Evolutionary conservation across 2,329 filamentous ascomycete species (phyloP), one percentile per base, ranked within the genome.

Genomic region (Colletotrichum sp.): DNA sequence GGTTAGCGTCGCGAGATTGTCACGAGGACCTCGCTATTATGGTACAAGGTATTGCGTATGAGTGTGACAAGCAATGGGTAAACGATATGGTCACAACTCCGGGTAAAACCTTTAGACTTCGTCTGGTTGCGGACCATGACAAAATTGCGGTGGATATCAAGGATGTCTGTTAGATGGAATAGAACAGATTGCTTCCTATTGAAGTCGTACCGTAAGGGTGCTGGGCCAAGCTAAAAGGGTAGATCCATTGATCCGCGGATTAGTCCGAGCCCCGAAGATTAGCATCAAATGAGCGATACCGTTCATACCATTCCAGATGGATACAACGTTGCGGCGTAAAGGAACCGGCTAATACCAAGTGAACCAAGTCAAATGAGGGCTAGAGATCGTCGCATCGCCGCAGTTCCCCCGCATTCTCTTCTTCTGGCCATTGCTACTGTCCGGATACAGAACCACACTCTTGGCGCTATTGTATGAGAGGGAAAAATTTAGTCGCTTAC

Each of bases 1-100:
- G 0, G 6, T 21, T 0, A 13, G 9, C 6, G 0, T 49, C n/a
- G 44, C n/a, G n/a, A 12, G 4, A 49, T 21, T 21, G 3, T 49
- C 9, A 49, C 1, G 18, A 21, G 10, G 9, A 49, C 44, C 18
- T 21, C 18, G 10, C 3, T 21, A 7, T 13, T 49, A 21, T 21
- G 18, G 18, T 62, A 62, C 59, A 21, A 18, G 18, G 10, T 26
- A 0, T 62, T 16, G 9, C 15, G 4, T 32, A 60, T 26, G 26
- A 60, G 9, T 12, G 26, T 32, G 57, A 16, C 15, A 60, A 32
- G 16, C 13, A 32, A 60, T 32, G 16, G 8, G 16, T 10, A 21
- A 21, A 28, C 16, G 6, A n/a, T 18, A 18, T 16, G 13, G 15
- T 32, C 26, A 32, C 16, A 21, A 30, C 57, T 16, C 0, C 15